Evolutionary conservation across 2,329 filamentous ascomycete species (phyloP), one percentile per base, ranked within the genome.

Genomic region (Aspergillus clavatus): DNA sequence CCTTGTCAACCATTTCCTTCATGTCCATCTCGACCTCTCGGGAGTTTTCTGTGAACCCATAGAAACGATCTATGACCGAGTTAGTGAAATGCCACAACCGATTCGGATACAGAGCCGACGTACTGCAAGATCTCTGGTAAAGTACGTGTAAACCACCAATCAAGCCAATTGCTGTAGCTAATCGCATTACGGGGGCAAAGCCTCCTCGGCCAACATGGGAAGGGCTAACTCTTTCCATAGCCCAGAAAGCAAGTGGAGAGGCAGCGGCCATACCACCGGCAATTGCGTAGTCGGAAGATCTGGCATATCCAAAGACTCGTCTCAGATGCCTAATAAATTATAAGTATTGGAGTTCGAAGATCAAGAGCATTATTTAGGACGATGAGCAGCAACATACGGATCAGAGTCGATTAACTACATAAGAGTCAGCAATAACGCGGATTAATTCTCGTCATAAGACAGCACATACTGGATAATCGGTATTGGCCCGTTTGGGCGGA

Each of bases 401-500:
- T 98, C 93, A 76, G 88, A 94, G 77, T 98, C 93, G 72, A 98
- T 97, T 75, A 97, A 86, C 93, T 98, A 73, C 56, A 53, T 56
- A 42, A 44, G 35, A 52, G 47, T 58, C 54, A 57, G 59, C 57
- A 48, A 42, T 31, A n/a, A n/a, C n/a, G n/a, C n/a, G n/a, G n/a
- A n/a, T n/a, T n/a, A n/a, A n/a, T n/a, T n/a, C n/a, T n/a, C n/a
- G n/a, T n/a, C n/a, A n/a, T n/a, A n/a, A 50, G 29, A 42, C 19
- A 40, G 8, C 16, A 59, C 47, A 44, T 40, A 97, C 93, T 47
- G 91, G 91, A 69, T 87, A 97, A 50, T 93, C 84, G 60, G 87
- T 87, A 67, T 84, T 78, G 59, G 89, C 74, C 66, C 82, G 79
- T 81, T 93, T 94, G 67, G 86, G 84, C 47, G 86, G 85, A 54